Percentiles rank a stretch among this genome's conserved stretches.
Conservation (phyloP, 257 asterid species). For the Dorcoceras hygrometricum region DNA sequence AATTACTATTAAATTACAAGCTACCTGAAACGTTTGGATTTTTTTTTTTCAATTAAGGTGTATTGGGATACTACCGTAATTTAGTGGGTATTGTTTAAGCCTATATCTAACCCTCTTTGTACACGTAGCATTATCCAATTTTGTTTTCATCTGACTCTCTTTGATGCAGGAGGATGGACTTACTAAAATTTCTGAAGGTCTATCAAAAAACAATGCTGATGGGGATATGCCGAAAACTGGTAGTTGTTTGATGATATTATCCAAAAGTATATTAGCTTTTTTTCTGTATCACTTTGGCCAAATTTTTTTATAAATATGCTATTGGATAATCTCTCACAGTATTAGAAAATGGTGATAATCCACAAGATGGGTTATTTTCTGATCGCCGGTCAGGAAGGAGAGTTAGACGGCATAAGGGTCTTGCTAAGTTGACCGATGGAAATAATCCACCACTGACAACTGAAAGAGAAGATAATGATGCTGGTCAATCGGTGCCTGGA, state of each 20-base stretch:
- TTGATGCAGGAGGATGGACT: conserved; percentile 44
- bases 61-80: too few relatives aligned
- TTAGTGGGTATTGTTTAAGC: too few relatives aligned
- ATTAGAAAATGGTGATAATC: conserved; percentile 43
- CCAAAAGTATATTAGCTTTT: conserved; percentile 6
- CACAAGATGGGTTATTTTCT: conserved; percentile 46
- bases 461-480: conserved; percentile 52
- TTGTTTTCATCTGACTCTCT: too few relatives aligned
- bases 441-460: conserved; percentile 37
- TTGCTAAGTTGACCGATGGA: conserved; percentile 41
- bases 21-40: too few relatives aligned
- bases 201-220: conserved; percentile 32
- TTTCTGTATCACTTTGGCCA: conserved; percentile 8
- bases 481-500: conserved; percentile 35
- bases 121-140: too few relatives aligned
- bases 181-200: conserved; percentile 30
- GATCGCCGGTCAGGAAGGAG: conserved; percentile 70
- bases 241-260: not conserved
- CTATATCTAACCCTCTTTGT: too few relatives aligned
- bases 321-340: conserved; percentile 33
- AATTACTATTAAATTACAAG: too few relatives aligned
- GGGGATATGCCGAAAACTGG: conserved; percentile 34
- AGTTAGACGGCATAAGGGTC: conserved; percentile 59
- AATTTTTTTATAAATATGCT: conserved; percentile 10
- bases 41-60: too few relatives aligned